phyloP scores from a whole-genome alignment of 176 grass and related monocot genomes.

The Olyra latifolia region DNA sequence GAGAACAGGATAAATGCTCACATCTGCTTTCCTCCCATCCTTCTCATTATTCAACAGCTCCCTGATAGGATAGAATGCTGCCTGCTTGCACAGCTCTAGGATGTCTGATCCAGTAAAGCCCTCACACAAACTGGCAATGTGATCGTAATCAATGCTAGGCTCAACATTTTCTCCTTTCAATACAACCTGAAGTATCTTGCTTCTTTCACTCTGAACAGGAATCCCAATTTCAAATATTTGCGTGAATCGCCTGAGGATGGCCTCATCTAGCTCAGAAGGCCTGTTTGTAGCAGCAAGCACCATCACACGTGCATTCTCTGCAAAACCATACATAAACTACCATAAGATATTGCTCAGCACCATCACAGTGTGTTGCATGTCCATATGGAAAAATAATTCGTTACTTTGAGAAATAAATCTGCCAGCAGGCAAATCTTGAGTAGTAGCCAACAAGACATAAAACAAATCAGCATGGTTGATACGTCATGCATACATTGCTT shows the following conservation, averaged over 20 bases:
- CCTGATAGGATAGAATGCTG: conserved; percentile 88
- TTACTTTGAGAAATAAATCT: not conserved
- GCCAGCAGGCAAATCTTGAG: not conserved
- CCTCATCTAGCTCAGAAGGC: conserved; percentile 90
- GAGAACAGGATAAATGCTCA: conserved; percentile 41
- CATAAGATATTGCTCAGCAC: not conserved
- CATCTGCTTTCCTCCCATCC: conserved; percentile 50
- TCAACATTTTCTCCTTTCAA: conserved; percentile 84
- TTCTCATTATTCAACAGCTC: conserved; percentile 85
- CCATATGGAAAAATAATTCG: not conserved
- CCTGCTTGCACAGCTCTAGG: conserved; percentile 91
- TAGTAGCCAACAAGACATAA: not conserved
- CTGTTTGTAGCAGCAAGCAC: conserved; percentile 98
- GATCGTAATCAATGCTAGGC: conserved; percentile 69
- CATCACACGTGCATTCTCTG: conserved; percentile 96
- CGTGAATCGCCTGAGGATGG: conserved; percentile 90
- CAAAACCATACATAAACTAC: conserved; percentile 19
- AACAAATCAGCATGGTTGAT: not conserved
- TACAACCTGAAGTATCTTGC: conserved; percentile 87
- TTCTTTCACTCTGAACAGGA: conserved; percentile 78
- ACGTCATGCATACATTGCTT: not conserved
- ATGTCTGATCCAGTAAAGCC: conserved; percentile 96
- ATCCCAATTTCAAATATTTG: conserved; percentile 93
- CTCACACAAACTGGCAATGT: conserved; percentile 76
- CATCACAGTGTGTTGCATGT: not conserved